Conservation (phyloP, 75 land plant species). For the Ceratopteris richardii region DNA sequence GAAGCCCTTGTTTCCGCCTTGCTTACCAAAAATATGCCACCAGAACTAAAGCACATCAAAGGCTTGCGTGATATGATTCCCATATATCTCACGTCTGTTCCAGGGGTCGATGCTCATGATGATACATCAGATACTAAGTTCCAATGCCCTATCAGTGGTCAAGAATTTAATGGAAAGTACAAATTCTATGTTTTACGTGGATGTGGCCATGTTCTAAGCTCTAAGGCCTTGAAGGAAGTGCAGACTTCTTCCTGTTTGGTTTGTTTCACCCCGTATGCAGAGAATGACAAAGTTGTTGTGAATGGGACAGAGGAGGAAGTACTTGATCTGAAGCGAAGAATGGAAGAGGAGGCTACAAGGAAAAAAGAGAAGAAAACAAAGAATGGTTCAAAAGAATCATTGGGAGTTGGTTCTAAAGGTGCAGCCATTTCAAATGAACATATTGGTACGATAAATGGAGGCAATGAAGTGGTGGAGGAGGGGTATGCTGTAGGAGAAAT, state of each 20-base stretch:
- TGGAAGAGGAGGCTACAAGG: constrained; percentile 76
- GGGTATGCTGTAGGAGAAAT: neutral
- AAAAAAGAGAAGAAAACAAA: constrained; percentile 64
- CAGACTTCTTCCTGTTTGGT: constrained; percentile 72
- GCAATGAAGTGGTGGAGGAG: neutral
- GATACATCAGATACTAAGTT: constrained; percentile 49
- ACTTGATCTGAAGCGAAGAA: constrained; percentile 38
- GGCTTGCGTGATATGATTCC: constrained; percentile 78
- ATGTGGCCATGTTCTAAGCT: constrained; percentile 91
- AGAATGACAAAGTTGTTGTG: constrained; percentile 60
- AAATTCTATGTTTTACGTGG: constrained; percentile 52
- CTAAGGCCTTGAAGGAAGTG: constrained; percentile 83
- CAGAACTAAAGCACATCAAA: constrained; percentile 56
- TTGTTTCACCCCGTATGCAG: constrained; percentile 57
- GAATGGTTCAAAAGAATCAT: constrained; percentile 26
- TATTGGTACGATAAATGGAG: neutral
- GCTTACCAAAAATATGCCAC: constrained; percentile 58
- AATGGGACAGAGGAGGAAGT: constrained; percentile 90
- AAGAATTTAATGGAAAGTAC: constrained; percentile 83
- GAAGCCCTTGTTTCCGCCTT: constrained; percentile 70
- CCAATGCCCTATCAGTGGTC: constrained; percentile 87
- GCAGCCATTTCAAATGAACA: neutral
- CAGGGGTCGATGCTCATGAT: constrained; percentile 29
- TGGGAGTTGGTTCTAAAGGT: neutral
- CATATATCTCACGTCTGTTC: constrained; percentile 44